Conservation (phyloP, 2,329 filamentous ascomycete species). For the Juglanconis sp. region DNA sequence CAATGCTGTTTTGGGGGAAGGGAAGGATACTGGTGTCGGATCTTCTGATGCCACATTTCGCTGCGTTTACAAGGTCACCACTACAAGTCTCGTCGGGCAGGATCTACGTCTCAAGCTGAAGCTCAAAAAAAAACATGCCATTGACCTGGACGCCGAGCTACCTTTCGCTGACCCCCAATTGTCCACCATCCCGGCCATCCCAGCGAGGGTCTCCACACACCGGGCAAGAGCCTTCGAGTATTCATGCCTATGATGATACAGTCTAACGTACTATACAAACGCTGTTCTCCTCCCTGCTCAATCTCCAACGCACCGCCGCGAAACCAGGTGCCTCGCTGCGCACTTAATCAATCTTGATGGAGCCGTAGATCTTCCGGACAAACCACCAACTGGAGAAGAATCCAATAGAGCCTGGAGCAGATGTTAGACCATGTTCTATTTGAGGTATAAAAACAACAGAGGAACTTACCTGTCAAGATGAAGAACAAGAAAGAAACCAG, state of each 20-base stretch:
- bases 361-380: slow-evolving; percentile 87
- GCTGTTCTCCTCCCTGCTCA: background rate
- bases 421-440: slow-evolving; percentile 15
- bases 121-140: background rate
- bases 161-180: background rate
- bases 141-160: slow-evolving; percentile 9
- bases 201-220: background rate
- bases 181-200: background rate
- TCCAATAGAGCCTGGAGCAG: slow-evolving; percentile 77
- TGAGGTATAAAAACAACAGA: slow-evolving; percentile 11
- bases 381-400: slow-evolving; percentile 96
- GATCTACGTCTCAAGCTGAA: background rate
- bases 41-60: background rate
- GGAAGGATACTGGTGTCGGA: background rate
- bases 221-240: background rate
- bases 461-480: slow-evolving; percentile 79
- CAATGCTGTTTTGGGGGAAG: background rate
- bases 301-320: background rate
- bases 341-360: slow-evolving; percentile 91
- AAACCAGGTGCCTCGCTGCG: background rate
- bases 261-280: slow-evolving; percentile 19
- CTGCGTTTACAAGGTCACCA: background rate
- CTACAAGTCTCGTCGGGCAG: background rate
- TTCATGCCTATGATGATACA: slow-evolving; percentile 11
- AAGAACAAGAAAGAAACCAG: slow-evolving; percentile 90